These are phyloP conservation scores for Sequoia sempervirens DNA, from an alignment of 75 land plant species.

Conservation along the genomic window DNA sequence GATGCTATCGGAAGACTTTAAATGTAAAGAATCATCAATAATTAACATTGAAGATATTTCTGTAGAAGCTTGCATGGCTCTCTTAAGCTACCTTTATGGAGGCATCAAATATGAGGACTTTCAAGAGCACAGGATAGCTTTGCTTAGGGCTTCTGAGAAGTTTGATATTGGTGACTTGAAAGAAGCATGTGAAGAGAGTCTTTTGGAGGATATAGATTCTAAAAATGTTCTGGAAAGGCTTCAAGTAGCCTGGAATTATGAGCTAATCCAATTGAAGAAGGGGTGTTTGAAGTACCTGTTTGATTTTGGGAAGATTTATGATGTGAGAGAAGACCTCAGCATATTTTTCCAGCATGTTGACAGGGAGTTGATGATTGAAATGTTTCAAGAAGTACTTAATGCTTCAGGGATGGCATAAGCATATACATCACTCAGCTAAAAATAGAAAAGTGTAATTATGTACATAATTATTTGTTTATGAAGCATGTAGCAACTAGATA, in stretches of 20 bases:
- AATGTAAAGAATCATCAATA: conserved; percentile 68
- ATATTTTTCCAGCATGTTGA: conserved; percentile 63
- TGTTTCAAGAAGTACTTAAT: conserved; percentile 72
- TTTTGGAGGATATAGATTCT: conserved; percentile 71
- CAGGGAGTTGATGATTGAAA: conserved; percentile 71
- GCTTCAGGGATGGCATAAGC: conserved; percentile 41
- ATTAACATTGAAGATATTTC: conserved; percentile 75
- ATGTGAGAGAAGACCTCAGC: conserved; percentile 55
- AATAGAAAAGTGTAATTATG: not conserved
- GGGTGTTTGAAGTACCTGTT: conserved; percentile 74
- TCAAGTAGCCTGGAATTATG: conserved; percentile 75
- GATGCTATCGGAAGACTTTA: conserved; percentile 73
- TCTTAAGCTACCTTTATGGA: conserved; percentile 73
- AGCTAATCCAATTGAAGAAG: conserved; percentile 59
- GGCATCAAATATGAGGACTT: conserved; percentile 60
- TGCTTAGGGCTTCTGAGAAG: conserved; percentile 75
- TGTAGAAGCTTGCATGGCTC: conserved; percentile 55
- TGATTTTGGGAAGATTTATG: conserved; percentile 81
- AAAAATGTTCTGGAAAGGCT: conserved; percentile 83
- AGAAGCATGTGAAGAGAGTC: conserved; percentile 84
- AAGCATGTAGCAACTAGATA: not conserved
- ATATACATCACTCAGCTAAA: not conserved
- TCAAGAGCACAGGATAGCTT: conserved; percentile 61
- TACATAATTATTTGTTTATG: not conserved
- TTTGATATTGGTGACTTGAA: conserved; percentile 71